Evolutionary conservation across 176 grass and related monocot genomes (phyloP), one percentile per base, ranked within the genome.

Genomic region (Eragrostis curvula): DNA sequence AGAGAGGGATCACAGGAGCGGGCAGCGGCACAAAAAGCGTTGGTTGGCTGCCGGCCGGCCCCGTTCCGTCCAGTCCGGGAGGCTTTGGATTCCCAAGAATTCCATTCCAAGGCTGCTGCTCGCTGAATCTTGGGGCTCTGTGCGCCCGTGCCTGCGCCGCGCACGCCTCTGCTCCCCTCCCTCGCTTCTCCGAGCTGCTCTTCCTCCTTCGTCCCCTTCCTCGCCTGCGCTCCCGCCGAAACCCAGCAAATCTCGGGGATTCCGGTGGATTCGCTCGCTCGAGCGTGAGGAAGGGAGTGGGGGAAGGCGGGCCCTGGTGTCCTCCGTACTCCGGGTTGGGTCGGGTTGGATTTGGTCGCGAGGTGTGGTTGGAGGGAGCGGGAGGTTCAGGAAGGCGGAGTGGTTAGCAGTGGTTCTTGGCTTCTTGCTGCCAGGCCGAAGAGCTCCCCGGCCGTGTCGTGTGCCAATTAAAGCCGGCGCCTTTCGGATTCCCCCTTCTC

Each of bases 401-500:
- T 86, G 77, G 87, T 80, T 85, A 58, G 15, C 81, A 79, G 25
- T 46, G 70, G 75, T 75, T 88, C 40, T 74, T 89, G 87, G 83
- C 83, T 55, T 76, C 78, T 89, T 85, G 72, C 32, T 60, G 27
- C 43, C 17, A 53, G 4, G 51, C 5, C 51, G 5, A 1, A 36
- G 32, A 36, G 32, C 32, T 14, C 49, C 49, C 46, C 27, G 60
- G 56, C 63, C 62, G 71, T 48, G 82, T 71, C 57, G 68, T 60
- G 80, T 89, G 83, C 79, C 83, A 82, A 82, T 90, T 90, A 90
- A 90, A 90, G 73, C 39, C 78, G 36, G 40, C 40, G 21, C 36
- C 77, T 65, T 76, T 46, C 21, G 71, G 24, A n/a, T 49, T 55
- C 17, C 55, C 55, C 25, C 57, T 50, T 28, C 46, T 8, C 55